Evolutionary conservation across 768 basidiomycete genomes (phyloP), one percentile per base, ranked within the genome.

Genomic region (button mushroom (Agaricus bisporus)): DNA sequence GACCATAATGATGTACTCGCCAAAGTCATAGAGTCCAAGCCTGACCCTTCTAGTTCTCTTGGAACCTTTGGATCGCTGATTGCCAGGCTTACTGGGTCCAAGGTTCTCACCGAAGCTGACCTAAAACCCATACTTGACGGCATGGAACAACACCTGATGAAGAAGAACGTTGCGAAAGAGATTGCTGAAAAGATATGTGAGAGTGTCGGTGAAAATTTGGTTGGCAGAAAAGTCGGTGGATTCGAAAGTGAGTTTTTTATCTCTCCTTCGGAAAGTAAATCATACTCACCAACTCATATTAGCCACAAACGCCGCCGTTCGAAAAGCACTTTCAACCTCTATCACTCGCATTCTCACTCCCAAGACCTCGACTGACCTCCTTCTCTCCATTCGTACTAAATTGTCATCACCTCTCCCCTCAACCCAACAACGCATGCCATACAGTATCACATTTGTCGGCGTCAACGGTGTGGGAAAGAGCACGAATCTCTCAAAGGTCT

Each of bases 391-490:
- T 62, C 83, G 92, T 46, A 88, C 85, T 17, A 99, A 98, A 63
- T 73, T 90, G 2, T 81, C 85, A 0, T 83, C 87, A 0, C 81
- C 86, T 17, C 67, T 91, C 25, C 71, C 88, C 2, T 85, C 90
- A 9, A 81, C 81, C 28, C 85, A 88, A 62, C 86, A 86, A 62
- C 81, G 88, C 9, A 74, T 83, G 61, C 95, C 95, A 0, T 98
- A 98, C 69, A 85, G 84, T 61, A 89, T 99, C 62, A 86, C 93
- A 0, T 99, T 99, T 66, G 94, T 98, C 39, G 97, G 97, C 12
- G 97, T 99, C 36, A 99, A 99, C 64, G 97, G 97, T 22, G 97
- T 99, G 22, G 97, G 97, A 29, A 99, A 99, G 74, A 95, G 92
- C 61, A 98, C 97, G 5, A 99, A 98, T 69, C 72, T 99, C 39